phyloP scores from a whole-genome alignment of 441 rosid genomes.

The Sinapis alba region DNA sequence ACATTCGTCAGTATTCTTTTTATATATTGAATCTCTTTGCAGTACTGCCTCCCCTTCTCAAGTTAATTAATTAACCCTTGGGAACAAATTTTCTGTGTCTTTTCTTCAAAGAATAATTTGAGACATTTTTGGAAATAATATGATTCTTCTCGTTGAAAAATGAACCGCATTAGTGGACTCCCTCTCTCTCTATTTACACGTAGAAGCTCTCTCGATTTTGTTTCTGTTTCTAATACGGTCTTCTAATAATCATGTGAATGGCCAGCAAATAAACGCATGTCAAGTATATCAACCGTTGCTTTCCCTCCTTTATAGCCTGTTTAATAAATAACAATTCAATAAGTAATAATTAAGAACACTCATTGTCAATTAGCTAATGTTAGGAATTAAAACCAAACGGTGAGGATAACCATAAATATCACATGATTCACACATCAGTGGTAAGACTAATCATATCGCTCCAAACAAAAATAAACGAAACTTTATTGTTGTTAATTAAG shows the following conservation, averaged over 20 bases:
- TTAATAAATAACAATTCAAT: conserved; percentile 29
- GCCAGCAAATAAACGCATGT: conserved; percentile 69
- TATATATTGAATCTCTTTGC: conserved; percentile 25
- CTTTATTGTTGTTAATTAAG: conserved; percentile 11
- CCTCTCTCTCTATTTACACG: conserved; percentile 38
- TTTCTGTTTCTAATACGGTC: conserved; percentile 47
- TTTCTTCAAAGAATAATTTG: conserved; percentile 29
- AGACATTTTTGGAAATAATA: conserved; percentile 24
- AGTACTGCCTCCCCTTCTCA: not conserved
- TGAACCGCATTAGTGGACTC: conserved; percentile 34
- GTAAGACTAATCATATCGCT: conserved; percentile 29
- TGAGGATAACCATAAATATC: conserved; percentile 27
- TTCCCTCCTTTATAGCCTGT: conserved; percentile 71
- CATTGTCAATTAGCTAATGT: not conserved
- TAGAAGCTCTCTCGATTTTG: conserved; percentile 26
- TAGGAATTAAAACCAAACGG: not conserved
- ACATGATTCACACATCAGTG: conserved; percentile 12
- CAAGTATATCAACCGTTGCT: conserved; percentile 65
- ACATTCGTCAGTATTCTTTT: not conserved
- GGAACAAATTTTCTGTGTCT: conserved; percentile 6
- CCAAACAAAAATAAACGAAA: conserved; percentile 2
- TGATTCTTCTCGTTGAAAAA: conserved; percentile 29
- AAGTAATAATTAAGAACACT: conserved; percentile 18
- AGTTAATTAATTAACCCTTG: conserved; percentile 2
- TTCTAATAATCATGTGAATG: conserved; percentile 65